phyloP scores from a whole-genome alignment of 2,329 filamentous ascomycete genomes.

The Diaporthe eres region DNA sequence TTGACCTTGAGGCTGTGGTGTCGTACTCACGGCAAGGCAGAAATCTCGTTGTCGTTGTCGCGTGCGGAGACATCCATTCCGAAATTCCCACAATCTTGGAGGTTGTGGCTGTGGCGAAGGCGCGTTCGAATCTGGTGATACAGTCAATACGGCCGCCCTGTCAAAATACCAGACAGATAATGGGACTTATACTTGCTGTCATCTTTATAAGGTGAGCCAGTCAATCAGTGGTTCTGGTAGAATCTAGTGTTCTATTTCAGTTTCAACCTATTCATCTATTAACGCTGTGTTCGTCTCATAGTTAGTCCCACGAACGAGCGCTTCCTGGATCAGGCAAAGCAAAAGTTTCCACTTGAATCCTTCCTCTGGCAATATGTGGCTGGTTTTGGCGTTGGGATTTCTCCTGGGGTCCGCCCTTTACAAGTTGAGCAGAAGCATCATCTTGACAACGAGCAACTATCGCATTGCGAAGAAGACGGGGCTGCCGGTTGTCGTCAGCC shows the following conservation, averaged over 20 bases:
- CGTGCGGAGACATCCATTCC: background rate
- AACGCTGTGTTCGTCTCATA: background rate
- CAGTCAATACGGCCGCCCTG: background rate
- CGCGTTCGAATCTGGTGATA: background rate
- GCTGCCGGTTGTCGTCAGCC: conserved; percentile 12
- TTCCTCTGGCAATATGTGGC: background rate
- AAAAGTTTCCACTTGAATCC: background rate
- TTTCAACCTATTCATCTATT: too few relatives aligned
- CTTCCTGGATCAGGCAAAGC: background rate
- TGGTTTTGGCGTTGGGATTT: background rate
- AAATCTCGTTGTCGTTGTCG: conserved; percentile 7
- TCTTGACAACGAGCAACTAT: background rate
- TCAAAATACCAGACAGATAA: background rate
- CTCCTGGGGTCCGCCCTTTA: background rate
- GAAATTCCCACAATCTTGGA: background rate
- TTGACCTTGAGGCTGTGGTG: background rate
- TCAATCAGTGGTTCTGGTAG: background rate
- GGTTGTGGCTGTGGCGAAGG: background rate
- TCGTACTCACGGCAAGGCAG: background rate
- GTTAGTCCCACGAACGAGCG: background rate
- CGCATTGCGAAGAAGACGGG: conserved; percentile 1
- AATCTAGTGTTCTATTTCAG: background rate
- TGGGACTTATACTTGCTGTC: too few relatives aligned
- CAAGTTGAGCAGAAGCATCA: background rate
- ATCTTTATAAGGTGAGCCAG: background rate